Evolutionary conservation across 2,329 filamentous ascomycete genomes (phyloP), one percentile per base, ranked within the genome.

Genomic region (Kalmusia sp.): DNA sequence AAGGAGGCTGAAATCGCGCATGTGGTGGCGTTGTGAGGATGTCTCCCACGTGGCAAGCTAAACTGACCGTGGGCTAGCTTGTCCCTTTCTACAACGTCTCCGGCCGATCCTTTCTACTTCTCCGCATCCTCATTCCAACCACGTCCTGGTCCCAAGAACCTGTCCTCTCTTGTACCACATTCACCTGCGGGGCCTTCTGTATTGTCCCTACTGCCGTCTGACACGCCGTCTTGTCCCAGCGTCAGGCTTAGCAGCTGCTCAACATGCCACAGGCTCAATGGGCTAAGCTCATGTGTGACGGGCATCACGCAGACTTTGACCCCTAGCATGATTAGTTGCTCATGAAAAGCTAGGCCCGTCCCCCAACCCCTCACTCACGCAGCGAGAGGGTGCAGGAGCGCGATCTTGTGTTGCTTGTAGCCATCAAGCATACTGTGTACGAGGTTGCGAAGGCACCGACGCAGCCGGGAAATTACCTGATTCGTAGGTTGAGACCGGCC

Each of bases 191-290:
- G 49, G 46, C 51, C 49, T 55, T 40, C 49, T 59, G 49, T 49
- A 52, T 52, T 53, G 53, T 54, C 54, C 51, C 56, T 49, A 57
- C 51, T 53, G 51, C 22, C 52, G 62, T 62, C 62, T 66, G 62
- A 66, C 64, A 62, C 57, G 56, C 56, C 58, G 62, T 62, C 39
- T 58, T 58, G 51, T 59, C 59, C 57, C 14, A 57, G 59, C 59
- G 49, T 31, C 27, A 48, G 52, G 40, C 54, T 47, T 27, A 35
- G 38, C 38, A 41, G 28, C 52, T 57, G 47, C 48, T 19, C 49
- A 49, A 50, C 49, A 64, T 64, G 55, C 54, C 54, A 50, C 38
- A 43, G 38, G 55, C 57, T 46, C 49, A 52, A 58, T 54, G 49
- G 57, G 4, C n/a, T 19, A 15, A 27, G 31, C 39, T 37, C 17